Base-by-base conservation (phyloP, 1,284 basidiomycete species). In the Ustilago loliicola region DNA sequence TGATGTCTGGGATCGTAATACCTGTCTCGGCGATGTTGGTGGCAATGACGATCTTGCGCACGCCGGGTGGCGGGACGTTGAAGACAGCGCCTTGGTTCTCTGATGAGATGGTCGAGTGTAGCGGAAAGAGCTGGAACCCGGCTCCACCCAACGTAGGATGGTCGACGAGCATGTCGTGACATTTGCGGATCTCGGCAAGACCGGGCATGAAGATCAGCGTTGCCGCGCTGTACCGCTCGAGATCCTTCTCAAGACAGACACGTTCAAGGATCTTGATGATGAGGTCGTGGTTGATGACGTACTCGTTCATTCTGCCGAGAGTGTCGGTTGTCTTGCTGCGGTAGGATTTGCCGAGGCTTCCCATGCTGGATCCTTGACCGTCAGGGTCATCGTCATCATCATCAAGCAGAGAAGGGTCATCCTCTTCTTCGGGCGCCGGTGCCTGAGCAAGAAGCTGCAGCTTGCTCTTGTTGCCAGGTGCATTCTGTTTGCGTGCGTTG, bases 1-100 rank as follows among this genome's bases (percentile, higher is more conserved):
- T 98, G 66, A 98, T 94, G 83, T 99, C 97, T 5, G 96, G 96
- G 67, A 99, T 98, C 0, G 96, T 99, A 69, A 99, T 93, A 86
- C 96, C 96, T 17, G 94, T 97, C 86, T 97, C 94, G 30, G 93
- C 91, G 78, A 94, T 92, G 80, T 93, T 88, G 57, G 88, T 88
- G 17, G 87, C 86, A 51, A 97, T 93, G 40, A 98, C 96, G 80
- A 98, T 95, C 88, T 98, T 98, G 57, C 93, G 90, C 3, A 93
- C 88, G 36, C 94, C 94, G 1, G 83, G 83, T 0, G 93, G 93
- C 25, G 94, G 94, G 1, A 94, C 88, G 58, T 97, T 92, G 86
- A 99, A 98, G 0, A 97, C 96, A 2, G 92, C 91, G 47, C 91
- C 90, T 86, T 99, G 96, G 72, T 92, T 92, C 78, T 98, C 96